Percentiles rank a stretch among this genome's conserved stretches.
These are phyloP conservation scores for Sarcomyxa edulis DNA, from an alignment of 768 basidiomycete species.

Conservation along the genomic window DNA sequence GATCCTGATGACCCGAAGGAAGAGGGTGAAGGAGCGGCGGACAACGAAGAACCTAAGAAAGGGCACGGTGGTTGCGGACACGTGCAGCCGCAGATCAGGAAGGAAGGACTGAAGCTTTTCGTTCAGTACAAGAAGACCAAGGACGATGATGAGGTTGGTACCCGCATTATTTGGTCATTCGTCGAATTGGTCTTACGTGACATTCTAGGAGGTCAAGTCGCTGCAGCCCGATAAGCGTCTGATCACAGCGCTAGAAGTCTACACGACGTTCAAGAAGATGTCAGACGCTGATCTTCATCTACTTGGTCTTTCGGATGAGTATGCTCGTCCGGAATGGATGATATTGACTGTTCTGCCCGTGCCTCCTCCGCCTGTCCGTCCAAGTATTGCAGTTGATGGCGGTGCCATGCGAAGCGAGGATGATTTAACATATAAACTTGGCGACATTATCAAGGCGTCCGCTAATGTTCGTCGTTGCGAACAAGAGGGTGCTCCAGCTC, in stretches of 20 bases:
- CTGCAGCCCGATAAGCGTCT: constrained; percentile 78
- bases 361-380: constrained; percentile 95
- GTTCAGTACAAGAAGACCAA: constrained; percentile 93
- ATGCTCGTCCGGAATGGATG: constrained; percentile 99
- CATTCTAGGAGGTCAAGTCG: constrained; percentile 67
- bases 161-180: constrained; percentile 4
- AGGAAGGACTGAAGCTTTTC: constrained; percentile 93
- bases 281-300: constrained; percentile 81
- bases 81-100: constrained; percentile 81
- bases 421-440: constrained; percentile 96
- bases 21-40: constrained; percentile 66
- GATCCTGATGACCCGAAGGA: constrained; percentile 87
- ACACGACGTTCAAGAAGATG: constrained; percentile 95
- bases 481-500: constrained; percentile 94
- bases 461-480: constrained; percentile 89
- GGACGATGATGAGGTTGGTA: constrained; percentile 88
- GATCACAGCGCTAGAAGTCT: constrained; percentile 84
- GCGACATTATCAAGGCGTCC: constrained; percentile 94
- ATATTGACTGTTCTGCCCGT: constrained; percentile 97
- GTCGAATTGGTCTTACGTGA: constrained; percentile 10
- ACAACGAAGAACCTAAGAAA: constrained; percentile 70
- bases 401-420: constrained; percentile 97
- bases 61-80: constrained; percentile 98
- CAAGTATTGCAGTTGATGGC: constrained; percentile 95
- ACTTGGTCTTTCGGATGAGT: constrained; percentile 91